Conservation (phyloP, 768 basidiomycete genomes). For the Daedaleopsis nitida region DNA sequence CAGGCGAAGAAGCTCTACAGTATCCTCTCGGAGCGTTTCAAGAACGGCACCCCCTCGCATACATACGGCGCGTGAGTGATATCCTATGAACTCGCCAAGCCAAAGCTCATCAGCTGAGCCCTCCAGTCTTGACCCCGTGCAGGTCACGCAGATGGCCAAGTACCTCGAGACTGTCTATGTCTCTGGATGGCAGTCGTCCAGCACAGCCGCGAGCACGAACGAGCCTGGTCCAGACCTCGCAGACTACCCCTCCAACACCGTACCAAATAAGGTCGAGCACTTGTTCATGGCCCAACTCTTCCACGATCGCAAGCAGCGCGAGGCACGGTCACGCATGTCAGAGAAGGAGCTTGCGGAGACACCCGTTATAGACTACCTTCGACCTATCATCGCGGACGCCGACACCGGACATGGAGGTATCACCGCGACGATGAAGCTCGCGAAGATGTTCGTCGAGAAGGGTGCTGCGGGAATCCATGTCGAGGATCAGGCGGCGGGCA, state of each 20-base stretch:
- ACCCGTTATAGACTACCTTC: slow-evolving; percentile 83
- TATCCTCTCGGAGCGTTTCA: slow-evolving; percentile 74
- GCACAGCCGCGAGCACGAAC: slow-evolving; percentile 90
- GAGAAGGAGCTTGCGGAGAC: slow-evolving; percentile 71
- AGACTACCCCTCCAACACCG: slow-evolving; percentile 99
- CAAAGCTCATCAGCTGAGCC: neutral
- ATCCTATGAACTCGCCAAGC: neutral
- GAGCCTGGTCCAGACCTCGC: slow-evolving; percentile 99
- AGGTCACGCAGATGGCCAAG: slow-evolving; percentile 98
- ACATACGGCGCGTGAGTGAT: slow-evolving; percentile 96
- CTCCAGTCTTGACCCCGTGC: slow-evolving; percentile 92
- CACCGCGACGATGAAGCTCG: slow-evolving; percentile 98
- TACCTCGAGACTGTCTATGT: slow-evolving; percentile 99
- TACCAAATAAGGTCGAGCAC: slow-evolving; percentile 98
- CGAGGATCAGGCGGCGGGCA: slow-evolving; percentile 97
- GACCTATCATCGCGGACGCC: slow-evolving; percentile 94
- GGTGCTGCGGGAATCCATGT: slow-evolving; percentile 98
- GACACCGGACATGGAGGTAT: slow-evolving; percentile 98
- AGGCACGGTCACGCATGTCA: slow-evolving; percentile 69
- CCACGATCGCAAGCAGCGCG: slow-evolving; percentile 97
- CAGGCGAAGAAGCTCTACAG: slow-evolving; percentile 87
- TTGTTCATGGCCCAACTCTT: slow-evolving; percentile 98
- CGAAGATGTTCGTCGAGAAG: slow-evolving; percentile 98
- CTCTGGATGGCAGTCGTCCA: slow-evolving; percentile 94
- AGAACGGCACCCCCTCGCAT: slow-evolving; percentile 79